These are phyloP conservation scores for Brassica cretica DNA, from an alignment of 345 rosid genomes.

Conservation along the genomic window DNA sequence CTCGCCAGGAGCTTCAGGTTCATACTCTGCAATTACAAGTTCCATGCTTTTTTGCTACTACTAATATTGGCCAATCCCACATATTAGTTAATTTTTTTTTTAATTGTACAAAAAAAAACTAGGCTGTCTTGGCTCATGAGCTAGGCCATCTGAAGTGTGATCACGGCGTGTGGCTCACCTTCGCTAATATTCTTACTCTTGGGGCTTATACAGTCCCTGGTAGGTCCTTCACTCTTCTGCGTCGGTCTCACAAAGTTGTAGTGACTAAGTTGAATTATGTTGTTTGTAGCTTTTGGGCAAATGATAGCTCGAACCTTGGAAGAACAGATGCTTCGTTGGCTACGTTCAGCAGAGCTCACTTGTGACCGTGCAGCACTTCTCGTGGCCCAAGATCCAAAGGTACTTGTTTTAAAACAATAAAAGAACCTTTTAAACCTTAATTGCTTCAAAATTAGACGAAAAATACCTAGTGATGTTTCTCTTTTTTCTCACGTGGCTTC, in stretches of 20 bases:
- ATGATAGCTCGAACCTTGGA: constrained; percentile 81
- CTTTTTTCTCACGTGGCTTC: constrained; percentile 40
- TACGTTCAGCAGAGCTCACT: constrained; percentile 91
- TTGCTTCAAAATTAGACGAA: background rate
- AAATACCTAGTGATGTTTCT: constrained; percentile 20
- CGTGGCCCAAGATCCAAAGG: constrained; percentile 94
- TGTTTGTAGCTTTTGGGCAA: constrained; percentile 69
- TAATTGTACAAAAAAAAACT: constrained; percentile 3
- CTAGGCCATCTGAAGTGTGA: constrained; percentile 96
- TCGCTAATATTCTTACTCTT: constrained; percentile 88
- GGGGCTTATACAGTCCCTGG: constrained; percentile 96
- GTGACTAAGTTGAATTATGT: constrained; percentile 12
- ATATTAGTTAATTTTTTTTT: background rate
- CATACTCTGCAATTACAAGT: background rate
- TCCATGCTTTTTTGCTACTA: background rate
- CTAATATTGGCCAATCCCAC: background rate
- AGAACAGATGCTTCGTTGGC: constrained; percentile 89
- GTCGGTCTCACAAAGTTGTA: background rate
- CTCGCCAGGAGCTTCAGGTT: constrained; percentile 87
- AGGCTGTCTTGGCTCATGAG: constrained; percentile 98
- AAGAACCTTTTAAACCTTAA: background rate
- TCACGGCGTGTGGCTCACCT: constrained; percentile 97
- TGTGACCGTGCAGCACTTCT: constrained; percentile 99
- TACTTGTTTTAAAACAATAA: constrained; percentile 18
- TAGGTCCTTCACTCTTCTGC: constrained; percentile 37